Conservation (phyloP, 1,284 basidiomycete genomes). For the Puccinia novopanici region DNA sequence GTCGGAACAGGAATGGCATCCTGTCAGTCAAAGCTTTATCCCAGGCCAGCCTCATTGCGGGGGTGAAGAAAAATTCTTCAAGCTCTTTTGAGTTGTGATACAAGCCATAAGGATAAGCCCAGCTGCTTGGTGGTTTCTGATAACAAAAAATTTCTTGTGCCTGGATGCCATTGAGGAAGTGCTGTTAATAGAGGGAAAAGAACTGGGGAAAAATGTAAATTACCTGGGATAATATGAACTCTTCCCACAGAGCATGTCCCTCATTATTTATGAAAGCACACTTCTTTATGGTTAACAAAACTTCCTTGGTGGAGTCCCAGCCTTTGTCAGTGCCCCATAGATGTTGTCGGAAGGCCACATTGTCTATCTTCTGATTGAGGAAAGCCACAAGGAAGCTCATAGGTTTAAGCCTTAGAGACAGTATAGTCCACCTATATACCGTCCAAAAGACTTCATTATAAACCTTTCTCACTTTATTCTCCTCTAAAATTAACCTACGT, state of each 20-base stretch:
- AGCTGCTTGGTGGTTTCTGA: neutral
- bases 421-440: no score
- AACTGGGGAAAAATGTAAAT: no score
- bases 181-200: no score
- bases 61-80: neutral
- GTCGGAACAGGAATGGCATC: neutral
- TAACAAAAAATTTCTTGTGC: neutral
- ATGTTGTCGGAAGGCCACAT: no score
- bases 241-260: neutral
- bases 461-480: no score
- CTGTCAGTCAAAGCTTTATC: neutral
- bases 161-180: neutral
- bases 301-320: neutral
- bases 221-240: slow-evolving; percentile 4
- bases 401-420: no score
- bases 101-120: neutral
- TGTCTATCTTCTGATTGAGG: no score
- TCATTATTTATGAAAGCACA: neutral
- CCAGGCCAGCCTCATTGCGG: neutral
- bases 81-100: neutral
- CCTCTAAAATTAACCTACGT: no score
- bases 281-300: neutral
- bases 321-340: no score
- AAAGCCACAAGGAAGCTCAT: no score
- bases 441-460: no score